Conservation (phyloP, 208 protist species). For the Leishmania major region DNA sequence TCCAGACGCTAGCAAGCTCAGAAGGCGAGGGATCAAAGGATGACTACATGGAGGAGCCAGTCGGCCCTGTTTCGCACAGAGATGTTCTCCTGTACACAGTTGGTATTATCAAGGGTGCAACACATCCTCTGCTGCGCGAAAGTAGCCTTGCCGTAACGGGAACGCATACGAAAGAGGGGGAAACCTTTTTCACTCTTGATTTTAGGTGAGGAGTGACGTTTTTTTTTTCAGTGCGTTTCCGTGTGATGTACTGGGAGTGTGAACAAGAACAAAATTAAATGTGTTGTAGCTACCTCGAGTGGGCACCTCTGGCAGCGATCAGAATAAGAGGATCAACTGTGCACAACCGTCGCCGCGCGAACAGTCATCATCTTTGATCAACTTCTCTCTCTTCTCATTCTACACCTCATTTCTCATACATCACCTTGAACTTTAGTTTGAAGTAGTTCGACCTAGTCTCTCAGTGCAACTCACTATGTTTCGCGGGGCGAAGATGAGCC, state of each 20-base stretch:
- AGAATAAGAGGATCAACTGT: neutral
- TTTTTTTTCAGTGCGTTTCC: neutral
- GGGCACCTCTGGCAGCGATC: neutral
- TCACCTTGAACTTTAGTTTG: neutral
- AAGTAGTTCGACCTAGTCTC: neutral
- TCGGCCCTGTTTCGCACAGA: constrained; percentile 33
- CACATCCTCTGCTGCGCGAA: constrained; percentile 43
- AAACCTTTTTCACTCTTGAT: constrained; percentile 71
- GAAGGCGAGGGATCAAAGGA: constrained; percentile 21
- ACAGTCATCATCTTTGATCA: neutral
- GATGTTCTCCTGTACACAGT: constrained; percentile 69
- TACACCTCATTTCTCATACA: neutral
- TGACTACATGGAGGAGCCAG: constrained; percentile 10
- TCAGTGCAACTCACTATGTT: constrained; percentile 27
- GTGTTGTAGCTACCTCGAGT: neutral
- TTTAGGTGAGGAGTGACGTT: constrained; percentile 34
- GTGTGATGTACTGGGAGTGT: neutral
- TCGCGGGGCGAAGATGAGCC: constrained; percentile 28
- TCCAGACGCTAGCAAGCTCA: constrained; percentile 39
- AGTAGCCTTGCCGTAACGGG: constrained; percentile 40
- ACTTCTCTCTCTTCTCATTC: constrained; percentile 15
- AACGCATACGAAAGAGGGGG: constrained; percentile 54
- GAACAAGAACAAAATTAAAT: neutral
- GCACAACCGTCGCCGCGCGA: neutral
- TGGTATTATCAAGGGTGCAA: constrained; percentile 56